Base-by-base conservation (phyloP, 352 stramenopile genomes). In the Pythium aristosporum region DNA sequence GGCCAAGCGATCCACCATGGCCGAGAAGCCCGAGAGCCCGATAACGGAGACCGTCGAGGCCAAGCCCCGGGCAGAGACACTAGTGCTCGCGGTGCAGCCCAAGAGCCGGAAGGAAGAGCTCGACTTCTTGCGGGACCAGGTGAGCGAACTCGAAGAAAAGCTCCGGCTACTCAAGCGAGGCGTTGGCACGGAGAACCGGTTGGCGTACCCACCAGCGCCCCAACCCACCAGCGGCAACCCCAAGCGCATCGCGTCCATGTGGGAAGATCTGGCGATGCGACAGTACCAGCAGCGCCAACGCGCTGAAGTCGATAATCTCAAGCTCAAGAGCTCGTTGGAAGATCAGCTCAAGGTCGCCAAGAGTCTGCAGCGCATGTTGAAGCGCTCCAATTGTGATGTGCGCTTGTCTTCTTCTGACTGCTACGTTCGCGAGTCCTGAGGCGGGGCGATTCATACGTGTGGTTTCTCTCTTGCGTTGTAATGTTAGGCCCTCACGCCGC, bases 21-120 rank as follows among this genome's bases (percentile, higher is more conserved):
- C 46, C 23, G 41, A 23, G 30, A 37, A 46, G 16, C n/a, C 37
- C 28, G 20, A 28, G 4, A 59, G 34, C 7, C 18, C 16, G 20
- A 50, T 23, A 32, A 18, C 28, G 4, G 41, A 56, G 28, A 46
- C 47, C 30, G 47, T 54, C 8, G 23, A 61, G 34, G 21, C 20
- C 42, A 52, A 52, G 43, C 15, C 51, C 5, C n/a, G 10, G 30
- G 30, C 3, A 37, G 55, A 63, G 54, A 56, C n/a, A 2, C 34
- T 46, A 46, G 61, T 63, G 34, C 39, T 47, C 62, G 73, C 21
- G 32, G 69, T 13, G 52, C 57, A 47, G 39, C 54, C 42, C 30
- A 62, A 65, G 63, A 65, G 47, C 20, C 84, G 75, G 49, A 86
- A 87, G 58, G 77, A 89, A 41, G 80, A 89, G 66, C 74, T 89